Conservation (phyloP, 257 asterid genomes). For the Solanum medicagineum region DNA sequence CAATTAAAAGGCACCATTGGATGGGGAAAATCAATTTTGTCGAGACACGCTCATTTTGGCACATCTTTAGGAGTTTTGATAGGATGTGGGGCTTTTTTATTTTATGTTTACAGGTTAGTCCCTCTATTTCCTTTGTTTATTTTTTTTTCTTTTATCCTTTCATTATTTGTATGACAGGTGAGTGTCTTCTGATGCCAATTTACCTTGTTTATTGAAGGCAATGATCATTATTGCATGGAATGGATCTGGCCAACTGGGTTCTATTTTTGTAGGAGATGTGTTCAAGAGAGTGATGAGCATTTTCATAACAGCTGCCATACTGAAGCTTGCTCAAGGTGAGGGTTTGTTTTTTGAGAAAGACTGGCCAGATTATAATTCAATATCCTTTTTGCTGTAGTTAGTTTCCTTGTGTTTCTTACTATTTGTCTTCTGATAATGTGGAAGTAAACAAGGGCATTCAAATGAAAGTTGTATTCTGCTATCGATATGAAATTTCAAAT, state of each 20-base stretch:
- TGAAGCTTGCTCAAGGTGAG: constrained; percentile 76
- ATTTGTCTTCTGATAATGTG: not conserved
- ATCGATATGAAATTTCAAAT: not conserved
- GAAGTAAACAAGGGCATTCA: not conserved
- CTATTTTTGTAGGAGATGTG: constrained; percentile 49
- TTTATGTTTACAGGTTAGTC: constrained; percentile 68
- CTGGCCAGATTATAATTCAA: not conserved
- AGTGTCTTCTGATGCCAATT: not conserved
- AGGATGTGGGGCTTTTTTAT: constrained; percentile 97
- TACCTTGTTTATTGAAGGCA: constrained; percentile 37
- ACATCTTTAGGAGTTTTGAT: constrained; percentile 75
- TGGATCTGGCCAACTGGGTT: constrained; percentile 55
- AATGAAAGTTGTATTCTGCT: not conserved
- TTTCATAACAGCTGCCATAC: constrained; percentile 84
- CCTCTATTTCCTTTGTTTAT: not conserved
- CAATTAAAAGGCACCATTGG: constrained; percentile 54
- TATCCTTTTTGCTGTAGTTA: not conserved
- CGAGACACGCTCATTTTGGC: constrained; percentile 88
- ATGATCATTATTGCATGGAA: constrained; percentile 93
- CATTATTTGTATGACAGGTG: not conserved
- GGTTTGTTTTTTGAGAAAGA: not conserved
- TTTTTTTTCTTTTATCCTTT: not conserved
- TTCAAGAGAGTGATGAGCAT: constrained; percentile 84
- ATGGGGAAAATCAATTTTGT: constrained; percentile 85
- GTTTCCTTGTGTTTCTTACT: not conserved